Evolutionary conservation across 805 yeast species (phyloP), one percentile per base, ranked within the genome.

Genomic region (Ogataea paradorogensis): DNA sequence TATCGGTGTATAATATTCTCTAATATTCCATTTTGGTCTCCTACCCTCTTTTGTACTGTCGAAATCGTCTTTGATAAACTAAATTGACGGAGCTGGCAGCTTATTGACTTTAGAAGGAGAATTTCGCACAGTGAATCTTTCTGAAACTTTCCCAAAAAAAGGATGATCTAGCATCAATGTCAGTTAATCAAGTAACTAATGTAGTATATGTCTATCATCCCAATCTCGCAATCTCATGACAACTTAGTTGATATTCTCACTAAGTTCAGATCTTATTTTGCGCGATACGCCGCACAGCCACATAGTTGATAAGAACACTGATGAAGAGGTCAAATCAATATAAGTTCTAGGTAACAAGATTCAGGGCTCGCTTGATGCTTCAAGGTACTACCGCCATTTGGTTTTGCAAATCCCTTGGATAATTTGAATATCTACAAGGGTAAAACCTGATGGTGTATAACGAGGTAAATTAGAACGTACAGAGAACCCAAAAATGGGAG

Each of bases 1-100:
- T 82, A 60, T 45, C 70, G 73, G 50, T 81, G 74, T 11, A 54
- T 58, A 1, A 69, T 73, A 38, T 67, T 66, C 45, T 72, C 73
- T 58, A 73, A 75, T 1, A 79, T 79, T 37, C 66, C 50, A 30
- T 43, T 75, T 15, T 65, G 65, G 32, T n/a, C 58, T 51, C 0
- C 82, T 82, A 30, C 63, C 58, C 6, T 59, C 58, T 4, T 48
- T 45, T n/a, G 58, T 41, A 78, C 82, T 79, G 15, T 70, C 53
- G 44, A 74, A 72, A 39, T 57, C 57, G 3, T 58, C 43, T 15
- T 46, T 50, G 3, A 67, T 67, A 1, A 76, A 56, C 1, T 39
- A 24, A 39, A 66, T 50, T 0, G 24, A 38, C 11, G 62, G 61
- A 13, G 30, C 15, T 15, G 51, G 46, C 1, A 49, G n/a, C 25